These are phyloP conservation scores for Saccharomycopsis babjevae DNA, from an alignment of 805 yeast genomes.

Conservation along the genomic window DNA sequence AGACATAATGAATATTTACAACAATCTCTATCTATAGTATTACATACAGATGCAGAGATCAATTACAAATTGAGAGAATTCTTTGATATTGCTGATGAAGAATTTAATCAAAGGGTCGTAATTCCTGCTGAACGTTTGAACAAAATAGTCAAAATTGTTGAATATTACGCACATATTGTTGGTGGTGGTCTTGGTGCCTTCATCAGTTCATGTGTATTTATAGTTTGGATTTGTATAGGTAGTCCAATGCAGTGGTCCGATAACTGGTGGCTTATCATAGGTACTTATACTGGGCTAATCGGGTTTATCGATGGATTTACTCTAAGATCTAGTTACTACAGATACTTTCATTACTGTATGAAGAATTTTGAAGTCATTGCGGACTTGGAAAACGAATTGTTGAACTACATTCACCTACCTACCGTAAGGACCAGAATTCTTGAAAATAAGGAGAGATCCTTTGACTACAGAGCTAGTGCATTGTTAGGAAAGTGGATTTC, in stretches of 20 bases:
- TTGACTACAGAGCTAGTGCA: slow-evolving; percentile 18
- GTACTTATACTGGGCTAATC: slow-evolving; percentile 36
- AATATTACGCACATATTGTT: slow-evolving; percentile 32
- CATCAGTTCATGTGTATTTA: slow-evolving; percentile 27
- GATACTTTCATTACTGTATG: slow-evolving; percentile 20
- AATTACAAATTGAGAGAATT: slow-evolving; percentile 23
- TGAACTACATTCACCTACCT: slow-evolving; percentile 16
- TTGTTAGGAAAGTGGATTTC: slow-evolving; percentile 22
- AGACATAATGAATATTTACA: slow-evolving; percentile 28
- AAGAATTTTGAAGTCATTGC: slow-evolving; percentile 19
- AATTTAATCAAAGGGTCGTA: slow-evolving; percentile 22
- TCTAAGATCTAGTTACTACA: slow-evolving; percentile 29
- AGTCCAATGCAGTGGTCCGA: slow-evolving; percentile 28
- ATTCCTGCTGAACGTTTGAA: slow-evolving; percentile 19
- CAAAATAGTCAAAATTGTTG: slow-evolving; percentile 23
- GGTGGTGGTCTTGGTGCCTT: slow-evolving; percentile 34
- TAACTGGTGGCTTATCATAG: slow-evolving; percentile 38
- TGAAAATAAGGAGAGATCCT: not conserved
- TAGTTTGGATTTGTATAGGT: slow-evolving; percentile 32
- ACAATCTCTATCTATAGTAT: slow-evolving; percentile 19
- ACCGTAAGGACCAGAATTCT: not conserved
- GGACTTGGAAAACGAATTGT: slow-evolving; percentile 23
- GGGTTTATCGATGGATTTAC: slow-evolving; percentile 36
- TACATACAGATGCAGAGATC: slow-evolving; percentile 24
- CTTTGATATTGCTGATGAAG: slow-evolving; percentile 18